Conservation (phyloP, 345 rosid genomes). For the Bruguiera parviflora region DNA sequence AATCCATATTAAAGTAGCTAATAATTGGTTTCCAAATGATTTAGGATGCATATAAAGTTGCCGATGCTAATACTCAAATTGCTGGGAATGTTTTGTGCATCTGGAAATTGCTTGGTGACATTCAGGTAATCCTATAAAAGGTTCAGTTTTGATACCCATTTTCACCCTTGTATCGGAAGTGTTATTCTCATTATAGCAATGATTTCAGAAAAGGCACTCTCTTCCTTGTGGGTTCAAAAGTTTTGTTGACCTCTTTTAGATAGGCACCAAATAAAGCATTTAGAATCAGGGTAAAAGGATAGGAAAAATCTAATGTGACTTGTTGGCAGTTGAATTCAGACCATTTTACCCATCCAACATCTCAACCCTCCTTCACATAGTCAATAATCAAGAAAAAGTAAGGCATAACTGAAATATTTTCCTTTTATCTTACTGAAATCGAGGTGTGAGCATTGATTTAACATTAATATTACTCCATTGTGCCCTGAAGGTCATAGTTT, state of each 20-base stretch:
- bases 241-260: background rate
- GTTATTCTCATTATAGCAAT: background rate
- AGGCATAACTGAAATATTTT: background rate
- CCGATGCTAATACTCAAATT: constrained; percentile 37
- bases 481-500: too few relatives aligned
- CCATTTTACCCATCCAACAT: background rate
- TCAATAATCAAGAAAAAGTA: background rate
- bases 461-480: too few relatives aligned
- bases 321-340: background rate
- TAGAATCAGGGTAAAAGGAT: too few relatives aligned
- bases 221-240: background rate
- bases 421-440: background rate
- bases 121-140: constrained; percentile 45
- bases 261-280: background rate
- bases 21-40: constrained; percentile 14
- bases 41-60: constrained; percentile 75
- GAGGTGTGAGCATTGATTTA: too few relatives aligned
- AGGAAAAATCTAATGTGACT: too few relatives aligned
- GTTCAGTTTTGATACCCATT: constrained; percentile 9
- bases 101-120: constrained; percentile 94
- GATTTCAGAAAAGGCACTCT: background rate
- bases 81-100: constrained; percentile 63
- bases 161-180: background rate
- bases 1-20: constrained; percentile 1
- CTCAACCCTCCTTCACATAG: background rate